phyloP scores from a whole-genome alignment of 106 monocot genomes.

The Allium sativum region DNA sequence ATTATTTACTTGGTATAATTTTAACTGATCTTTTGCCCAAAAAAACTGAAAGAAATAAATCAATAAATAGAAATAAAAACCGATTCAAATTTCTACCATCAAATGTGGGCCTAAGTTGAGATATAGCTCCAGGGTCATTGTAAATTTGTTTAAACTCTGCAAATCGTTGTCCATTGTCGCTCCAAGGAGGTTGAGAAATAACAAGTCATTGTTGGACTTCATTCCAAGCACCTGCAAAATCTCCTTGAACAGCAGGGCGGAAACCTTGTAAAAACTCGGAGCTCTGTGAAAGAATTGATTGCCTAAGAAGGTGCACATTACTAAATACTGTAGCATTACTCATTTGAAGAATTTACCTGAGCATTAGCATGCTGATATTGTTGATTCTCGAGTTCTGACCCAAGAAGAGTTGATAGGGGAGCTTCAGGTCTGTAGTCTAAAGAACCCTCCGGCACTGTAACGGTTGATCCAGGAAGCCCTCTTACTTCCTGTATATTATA shows the following conservation, averaged over 20 bases:
- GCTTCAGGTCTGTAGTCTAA: conserved; percentile 28
- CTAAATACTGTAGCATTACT: conserved; percentile 1
- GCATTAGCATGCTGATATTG: conserved; percentile 38
- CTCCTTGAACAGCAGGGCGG: conserved; percentile 32
- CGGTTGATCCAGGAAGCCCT: conserved; percentile 44
- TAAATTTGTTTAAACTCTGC: conserved; percentile 57
- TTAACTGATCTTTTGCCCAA: too few species aligned
- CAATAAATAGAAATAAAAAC: not conserved
- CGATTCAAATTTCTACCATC: conserved; percentile 28
- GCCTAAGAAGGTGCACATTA: conserved; percentile 3
- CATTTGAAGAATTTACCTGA: conserved; percentile 17
- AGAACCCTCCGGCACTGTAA: conserved; percentile 31
- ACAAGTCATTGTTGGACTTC: conserved; percentile 28
- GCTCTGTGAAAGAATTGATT: conserved; percentile 21
- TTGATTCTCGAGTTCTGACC: conserved; percentile 48
- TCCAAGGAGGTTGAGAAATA: conserved; percentile 14
- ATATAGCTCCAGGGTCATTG: conserved; percentile 13
- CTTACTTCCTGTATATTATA: conserved; percentile 30
- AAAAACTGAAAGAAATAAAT: too few species aligned
- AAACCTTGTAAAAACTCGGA: conserved; percentile 47
- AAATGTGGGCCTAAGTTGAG: conserved; percentile 22
- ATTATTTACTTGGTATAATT: too few species aligned
- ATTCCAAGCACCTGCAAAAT: conserved; percentile 49
- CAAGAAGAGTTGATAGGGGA: conserved; percentile 40
- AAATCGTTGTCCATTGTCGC: conserved; percentile 20